A percentile compares a stretch with the other conserved stretches of the same genome.
Conservation (phyloP, 2,329 filamentous ascomycete species). For the Clarireedia monteithiana region DNA sequence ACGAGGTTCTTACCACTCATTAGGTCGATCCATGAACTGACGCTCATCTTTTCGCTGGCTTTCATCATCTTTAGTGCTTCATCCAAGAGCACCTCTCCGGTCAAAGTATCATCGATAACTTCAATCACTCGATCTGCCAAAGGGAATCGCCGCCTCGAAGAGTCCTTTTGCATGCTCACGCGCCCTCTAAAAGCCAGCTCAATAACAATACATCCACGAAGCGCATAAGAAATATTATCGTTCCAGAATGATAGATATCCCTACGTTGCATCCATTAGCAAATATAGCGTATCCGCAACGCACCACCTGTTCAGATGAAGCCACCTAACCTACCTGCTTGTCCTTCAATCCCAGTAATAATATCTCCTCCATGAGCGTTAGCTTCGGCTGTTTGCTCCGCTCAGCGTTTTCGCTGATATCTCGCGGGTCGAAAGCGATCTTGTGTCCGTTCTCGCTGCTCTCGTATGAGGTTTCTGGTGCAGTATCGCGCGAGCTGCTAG, state of each 20-base stretch:
- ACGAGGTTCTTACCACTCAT: constrained; percentile 68
- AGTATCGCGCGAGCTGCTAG: constrained; percentile 50
- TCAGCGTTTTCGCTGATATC: constrained; percentile 97
- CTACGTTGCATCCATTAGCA: constrained; percentile 39
- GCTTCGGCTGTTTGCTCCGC: constrained; percentile 93
- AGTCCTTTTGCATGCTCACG: constrained; percentile 97
- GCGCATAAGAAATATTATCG: constrained; percentile 97
- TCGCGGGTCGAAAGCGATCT: constrained; percentile 94
- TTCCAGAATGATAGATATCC: constrained; percentile 99
- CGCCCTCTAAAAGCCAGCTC: constrained; percentile 93
- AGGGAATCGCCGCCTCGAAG: constrained; percentile 82
- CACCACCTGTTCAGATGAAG: constrained; percentile 9
- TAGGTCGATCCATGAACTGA: constrained; percentile 96
- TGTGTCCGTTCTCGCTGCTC: constrained; percentile 90
- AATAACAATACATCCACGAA: constrained; percentile 96
- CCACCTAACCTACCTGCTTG: constrained; percentile 77
- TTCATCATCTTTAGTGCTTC: constrained; percentile 99
- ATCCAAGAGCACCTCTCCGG: constrained; percentile 92
- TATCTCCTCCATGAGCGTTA: constrained; percentile 98
- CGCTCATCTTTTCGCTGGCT: constrained; percentile 98
- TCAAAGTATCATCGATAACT: constrained; percentile 92
- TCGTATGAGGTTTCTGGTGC: constrained; percentile 78
- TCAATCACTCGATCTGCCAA: constrained; percentile 91
- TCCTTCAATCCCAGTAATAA: constrained; percentile 93
- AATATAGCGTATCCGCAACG: background rate